Base-by-base conservation (phyloP, 768 basidiomycete species). In the Pleurotus pulmonarius region DNA sequence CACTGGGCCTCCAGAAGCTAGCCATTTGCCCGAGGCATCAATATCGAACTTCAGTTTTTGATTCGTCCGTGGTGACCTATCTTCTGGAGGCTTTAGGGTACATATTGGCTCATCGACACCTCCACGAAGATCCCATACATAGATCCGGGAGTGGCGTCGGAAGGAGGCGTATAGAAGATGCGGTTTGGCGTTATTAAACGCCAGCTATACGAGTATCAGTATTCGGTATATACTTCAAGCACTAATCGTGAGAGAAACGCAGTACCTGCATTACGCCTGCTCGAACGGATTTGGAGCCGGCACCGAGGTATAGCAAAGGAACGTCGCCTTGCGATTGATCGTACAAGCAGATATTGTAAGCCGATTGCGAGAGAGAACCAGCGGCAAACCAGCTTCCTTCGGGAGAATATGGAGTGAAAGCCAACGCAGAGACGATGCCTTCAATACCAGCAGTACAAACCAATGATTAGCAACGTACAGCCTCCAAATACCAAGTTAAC, bases 361-460 rank as follows among this genome's bases (percentile, higher is more conserved):
- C 64, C 8, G 77, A 74, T 0, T 83, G 76, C 3, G 78, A 74
- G 26, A 92, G 82, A 5, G 83, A 88, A 0, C 93, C 94, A 5
- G 91, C 93, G 0, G 93, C 94, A 60, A 85, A 94, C 40, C 84
- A 84, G 0, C 79, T 74, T 45, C 83, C 83, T 48, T 82, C 79
- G 7, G 76, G 73, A 0, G 48, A 49, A 29, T 49, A 49, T 0
- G 85, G 77, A 15, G 83, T 85, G 68, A 97, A 94, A 0, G 90
- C 83, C 4, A 98, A 71, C 0, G 92, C 73, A 3, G 94, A 94
- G 43, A 98, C 80, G 58, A 98, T 92, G 1, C 95, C 94, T 93
- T 40, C n/a, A 18, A 13, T 26, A 53, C 24, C 9, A 34, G 43
- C 8, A n/a, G n/a, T 5, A 26, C 6, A 37, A 55, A 56, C 26